Conservation (phyloP, 164 flowering plant species). For the Stephania yunnanensis region DNA sequence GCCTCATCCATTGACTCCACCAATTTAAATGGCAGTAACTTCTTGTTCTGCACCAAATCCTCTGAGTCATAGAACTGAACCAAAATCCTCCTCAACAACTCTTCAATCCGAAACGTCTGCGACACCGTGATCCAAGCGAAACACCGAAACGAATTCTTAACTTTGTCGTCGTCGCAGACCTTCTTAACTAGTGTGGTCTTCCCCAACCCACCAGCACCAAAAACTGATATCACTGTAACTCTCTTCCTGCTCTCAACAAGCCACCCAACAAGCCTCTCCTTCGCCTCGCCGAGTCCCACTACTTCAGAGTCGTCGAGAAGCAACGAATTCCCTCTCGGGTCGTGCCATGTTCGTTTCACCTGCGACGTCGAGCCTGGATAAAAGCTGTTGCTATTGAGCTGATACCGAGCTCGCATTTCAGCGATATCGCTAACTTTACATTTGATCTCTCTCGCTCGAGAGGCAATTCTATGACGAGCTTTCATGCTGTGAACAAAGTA, state of each 20-base stretch:
- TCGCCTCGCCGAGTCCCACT: slow-evolving; percentile 20
- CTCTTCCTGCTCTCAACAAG: not conserved
- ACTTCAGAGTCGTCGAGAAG: slow-evolving; percentile 8
- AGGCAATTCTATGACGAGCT: slow-evolving; percentile 2
- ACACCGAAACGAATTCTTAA: not conserved
- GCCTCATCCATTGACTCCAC: slow-evolving; percentile 12
- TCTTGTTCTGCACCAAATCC: not conserved
- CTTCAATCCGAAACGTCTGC: not conserved
- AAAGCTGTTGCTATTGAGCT: not conserved
- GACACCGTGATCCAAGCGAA: slow-evolving; percentile 15
- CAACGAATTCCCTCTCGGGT: slow-evolving; percentile 2
- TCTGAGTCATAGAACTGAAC: not conserved
- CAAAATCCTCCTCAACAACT: not conserved
- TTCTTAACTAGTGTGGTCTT: slow-evolving; percentile 4
- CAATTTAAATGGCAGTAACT: too few relatives aligned
- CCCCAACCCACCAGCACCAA: slow-evolving; percentile 2
- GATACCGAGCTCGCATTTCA: slow-evolving; percentile 3
- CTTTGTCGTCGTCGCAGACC: not conserved
- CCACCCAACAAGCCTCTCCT: slow-evolving; percentile 3
- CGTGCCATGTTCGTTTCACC: not conserved
- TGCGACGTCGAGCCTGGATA: not conserved
- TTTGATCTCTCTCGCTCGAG: slow-evolving; percentile 3
- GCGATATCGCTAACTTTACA: not conserved
- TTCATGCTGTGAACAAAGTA: not conserved
- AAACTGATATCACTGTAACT: not conserved